A percentile compares a stretch with the other conserved stretches of the same genome.
Evolutionary conservation across 106 monocot species (phyloP).

Genomic region (Gastrodia elata): DNA sequence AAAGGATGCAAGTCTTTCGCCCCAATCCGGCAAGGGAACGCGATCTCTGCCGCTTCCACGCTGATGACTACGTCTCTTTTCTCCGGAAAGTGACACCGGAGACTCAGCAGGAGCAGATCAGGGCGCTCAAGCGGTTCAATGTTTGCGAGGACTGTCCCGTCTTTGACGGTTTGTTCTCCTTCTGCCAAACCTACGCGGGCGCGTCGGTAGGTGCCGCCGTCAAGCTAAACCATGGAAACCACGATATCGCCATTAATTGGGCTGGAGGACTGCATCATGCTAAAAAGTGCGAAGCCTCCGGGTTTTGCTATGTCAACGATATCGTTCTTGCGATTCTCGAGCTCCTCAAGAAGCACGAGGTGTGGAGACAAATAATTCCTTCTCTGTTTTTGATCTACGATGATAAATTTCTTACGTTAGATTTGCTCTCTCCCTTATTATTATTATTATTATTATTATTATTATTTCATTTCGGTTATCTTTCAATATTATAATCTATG

Average conservation of each 20-base stretch:
- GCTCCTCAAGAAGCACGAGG: constrained; percentile 27
- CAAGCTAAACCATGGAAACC: constrained; percentile 13
- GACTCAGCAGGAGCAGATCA: constrained; percentile 12
- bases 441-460: background rate
- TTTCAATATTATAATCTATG: background rate
- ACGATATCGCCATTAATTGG: constrained; percentile 48
- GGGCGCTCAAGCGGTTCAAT: constrained; percentile 13
- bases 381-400: background rate
- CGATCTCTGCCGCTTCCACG: constrained; percentile 36
- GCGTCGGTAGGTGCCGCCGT: constrained; percentile 28
- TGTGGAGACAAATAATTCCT: background rate
- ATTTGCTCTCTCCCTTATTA: background rate
- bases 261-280: constrained; percentile 45
- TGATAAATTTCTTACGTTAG: too few relatives aligned
- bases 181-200: constrained; percentile 32
- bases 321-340: constrained; percentile 39
- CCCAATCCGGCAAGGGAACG: constrained; percentile 18
- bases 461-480: background rate
- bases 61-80: constrained; percentile 35
- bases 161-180: constrained; percentile 25
- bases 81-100: constrained; percentile 15
- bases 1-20: constrained; percentile 15
- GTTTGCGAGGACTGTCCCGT: constrained; percentile 23
- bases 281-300: constrained; percentile 20
- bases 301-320: constrained; percentile 50